Base-by-base conservation (phyloP, 2,329 filamentous ascomycete species). In the Pseudogymnoascus sp. region DNA sequence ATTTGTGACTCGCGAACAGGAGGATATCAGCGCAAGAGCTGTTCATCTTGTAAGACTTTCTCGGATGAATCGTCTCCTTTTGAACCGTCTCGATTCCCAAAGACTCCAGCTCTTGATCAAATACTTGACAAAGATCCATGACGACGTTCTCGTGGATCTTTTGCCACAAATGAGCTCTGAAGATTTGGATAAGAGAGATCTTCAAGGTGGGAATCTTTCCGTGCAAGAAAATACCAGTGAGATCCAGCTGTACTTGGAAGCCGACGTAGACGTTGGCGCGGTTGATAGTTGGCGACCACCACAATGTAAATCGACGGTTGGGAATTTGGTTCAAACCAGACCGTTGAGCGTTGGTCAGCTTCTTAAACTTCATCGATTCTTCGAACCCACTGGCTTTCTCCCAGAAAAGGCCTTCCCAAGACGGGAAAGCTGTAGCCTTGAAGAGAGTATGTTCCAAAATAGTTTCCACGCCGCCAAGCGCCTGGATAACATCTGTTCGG, bases 41-140 rank as follows among this genome's bases (percentile, higher is more conserved):
- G 82, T 99, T 99, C 95, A 99, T 99, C 85, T 99, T 99, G 85
- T 99, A 99, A 4, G 92, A 97, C 78, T 99, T 99, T 85, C 95
- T 86, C 61, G 95, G 95, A 80, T 99, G 95, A 65, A 99, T 99
- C 0, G 95, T 97, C 79, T 99, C 95, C 77, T 99, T 99, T 74
- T 99, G 95, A 4, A 97, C 95, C 1, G 92, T 96, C 77, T 99
- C 95, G 64, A 99, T 97, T 37, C 93, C 93, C 3, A 99, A 81
- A 34, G 95, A 92, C 75, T 99, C 95, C 46, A 99, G 80, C 74
- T 99, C 95, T 73, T 97, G 93, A 69, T 99, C 95, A 70, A 99
- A 96, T 12, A 99, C 95, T 74, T 99, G 96, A 70, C 95, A 97
- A 72, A 99, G 77, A 81, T 99, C 95, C 95, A 99, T 99, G 36